Evolutionary conservation across 768 basidiomycete species (phyloP), one percentile per base, ranked within the genome.

Genomic region (Boletus speciosus): DNA sequence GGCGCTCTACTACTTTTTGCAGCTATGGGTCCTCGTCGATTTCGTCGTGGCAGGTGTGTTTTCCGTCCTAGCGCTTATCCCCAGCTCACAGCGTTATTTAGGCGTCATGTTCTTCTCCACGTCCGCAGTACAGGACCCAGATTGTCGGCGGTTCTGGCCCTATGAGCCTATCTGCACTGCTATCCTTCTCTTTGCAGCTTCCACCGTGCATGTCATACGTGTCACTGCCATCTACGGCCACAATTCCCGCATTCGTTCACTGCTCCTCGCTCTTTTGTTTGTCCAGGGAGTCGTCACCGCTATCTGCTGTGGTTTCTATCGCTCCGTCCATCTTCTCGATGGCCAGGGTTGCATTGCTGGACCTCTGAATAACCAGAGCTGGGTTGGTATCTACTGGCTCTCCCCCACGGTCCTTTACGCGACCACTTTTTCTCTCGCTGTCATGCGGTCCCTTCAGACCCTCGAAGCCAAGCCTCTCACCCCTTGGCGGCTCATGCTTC

Each of bases 261-360:
- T 74, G 23, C 82, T 93, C 78, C 68, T 81, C 53, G 66, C 64
- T 23, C 78, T 92, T 41, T 78, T 86, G 42, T 86, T 79, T 35
- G 52, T 83, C 31, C 91, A 93, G 67, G 70, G 88, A 21, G 81
- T 86, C 40, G 77, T 85, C 7, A 90, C 89, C n/a, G 84, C 78
- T 36, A 70, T 91, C 37, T 81, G 79, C 69, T 88, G 85, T 67
- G 90, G 78, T 32, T 93, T 93, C 76, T 93, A 83, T 70, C 83
- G 81, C 60, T 82, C 89, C 84, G 87, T 91, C 3, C 86, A 88
- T 27, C 80, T 93, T 29, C 60, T 70, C n/a, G 75, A 69, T 4
- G 87, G 86, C 36, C 91, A 93, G 63, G 90, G 90, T 0, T 93
- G 90, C 71, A 92, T 93, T 56, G 88, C 90, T 5, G 90, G 89